Percentiles rank a stretch among this genome's conserved stretches.
Conservation (phyloP, 768 basidiomycete genomes). For the Pleurotus giganteus region DNA sequence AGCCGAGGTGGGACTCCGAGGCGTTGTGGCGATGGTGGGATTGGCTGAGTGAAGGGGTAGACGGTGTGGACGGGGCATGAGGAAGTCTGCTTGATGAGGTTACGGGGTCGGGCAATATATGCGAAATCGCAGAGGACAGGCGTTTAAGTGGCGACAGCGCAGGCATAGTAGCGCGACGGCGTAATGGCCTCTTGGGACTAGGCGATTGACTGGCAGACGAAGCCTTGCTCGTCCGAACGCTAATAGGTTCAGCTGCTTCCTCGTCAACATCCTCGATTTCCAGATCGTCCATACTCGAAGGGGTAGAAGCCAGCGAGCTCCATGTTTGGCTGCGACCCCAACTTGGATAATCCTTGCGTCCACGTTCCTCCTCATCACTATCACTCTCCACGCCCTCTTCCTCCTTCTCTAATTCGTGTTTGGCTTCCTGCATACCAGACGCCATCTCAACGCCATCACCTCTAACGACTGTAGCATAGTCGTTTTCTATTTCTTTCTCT, state of each 20-base stretch:
- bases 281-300: slow-evolving; percentile 10
- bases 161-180: slow-evolving; percentile 13
- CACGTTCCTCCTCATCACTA: slow-evolving; percentile 24
- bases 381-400: slow-evolving; percentile 22
- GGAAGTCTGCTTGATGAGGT: slow-evolving; percentile 12
- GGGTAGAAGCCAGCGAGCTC: slow-evolving; percentile 19
- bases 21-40: neutral
- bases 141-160: slow-evolving; percentile 23
- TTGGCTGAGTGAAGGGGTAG: neutral
- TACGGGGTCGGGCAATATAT: slow-evolving; percentile 20
- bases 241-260: slow-evolving; percentile 14
- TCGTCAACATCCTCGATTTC: slow-evolving; percentile 15
- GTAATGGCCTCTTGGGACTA: slow-evolving; percentile 4
- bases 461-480: slow-evolving; percentile 62
- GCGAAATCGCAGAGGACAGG: slow-evolving; percentile 32
- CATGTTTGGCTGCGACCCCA: slow-evolving; percentile 45
- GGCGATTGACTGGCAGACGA: slow-evolving; percentile 15
- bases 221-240: slow-evolving; percentile 20
- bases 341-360: slow-evolving; percentile 40
- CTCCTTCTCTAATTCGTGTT: slow-evolving; percentile 32
- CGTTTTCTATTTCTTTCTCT: slow-evolving; percentile 69
- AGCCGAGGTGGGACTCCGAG: neutral
- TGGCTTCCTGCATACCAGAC: slow-evolving; percentile 36
- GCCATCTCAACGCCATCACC: slow-evolving; percentile 68
- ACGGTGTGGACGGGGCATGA: neutral